Evolutionary conservation across 1,139 yeast species (phyloP).

Genomic region (Debaryomyces robertsiae): DNA sequence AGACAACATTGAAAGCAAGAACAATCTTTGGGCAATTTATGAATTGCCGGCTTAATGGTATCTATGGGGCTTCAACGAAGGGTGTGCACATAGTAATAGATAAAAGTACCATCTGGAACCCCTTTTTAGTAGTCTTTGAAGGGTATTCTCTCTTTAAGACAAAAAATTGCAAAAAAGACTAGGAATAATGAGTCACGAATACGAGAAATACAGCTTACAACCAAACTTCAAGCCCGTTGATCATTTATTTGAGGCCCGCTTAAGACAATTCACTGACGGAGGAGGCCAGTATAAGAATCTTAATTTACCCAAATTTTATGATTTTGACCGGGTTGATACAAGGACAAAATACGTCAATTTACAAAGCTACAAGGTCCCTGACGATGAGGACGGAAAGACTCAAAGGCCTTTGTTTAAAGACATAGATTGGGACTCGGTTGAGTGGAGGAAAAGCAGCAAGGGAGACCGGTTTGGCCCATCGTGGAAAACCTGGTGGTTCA

Average conservation of each 20-base stretch:
- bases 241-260: slow-evolving; percentile 71
- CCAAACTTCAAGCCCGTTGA: slow-evolving; percentile 87
- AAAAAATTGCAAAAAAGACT: neutral
- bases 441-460: slow-evolving; percentile 62
- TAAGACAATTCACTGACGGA: slow-evolving; percentile 75
- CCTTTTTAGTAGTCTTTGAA: neutral
- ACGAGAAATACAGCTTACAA: slow-evolving; percentile 48
- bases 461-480: slow-evolving; percentile 91
- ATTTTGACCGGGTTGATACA: slow-evolving; percentile 54
- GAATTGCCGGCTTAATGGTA: no score
- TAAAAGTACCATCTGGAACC: slow-evolving; percentile 2
- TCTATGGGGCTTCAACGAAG: no score
- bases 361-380: slow-evolving; percentile 67
- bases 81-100: slow-evolving; percentile 8
- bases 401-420: slow-evolving; percentile 77
- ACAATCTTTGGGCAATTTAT: no score
- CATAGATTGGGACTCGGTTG: slow-evolving; percentile 42
- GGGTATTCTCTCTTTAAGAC: neutral
- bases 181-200: slow-evolving; percentile 14
- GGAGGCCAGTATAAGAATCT: slow-evolving; percentile 71
- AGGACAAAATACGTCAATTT: slow-evolving; percentile 47
- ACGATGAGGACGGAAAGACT: slow-evolving; percentile 43
- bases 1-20: no score
- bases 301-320: slow-evolving; percentile 84
- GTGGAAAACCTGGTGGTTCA: slow-evolving; percentile 97